Base-by-base conservation (phyloP, 768 basidiomycete species). In the Boletus insuetus region DNA sequence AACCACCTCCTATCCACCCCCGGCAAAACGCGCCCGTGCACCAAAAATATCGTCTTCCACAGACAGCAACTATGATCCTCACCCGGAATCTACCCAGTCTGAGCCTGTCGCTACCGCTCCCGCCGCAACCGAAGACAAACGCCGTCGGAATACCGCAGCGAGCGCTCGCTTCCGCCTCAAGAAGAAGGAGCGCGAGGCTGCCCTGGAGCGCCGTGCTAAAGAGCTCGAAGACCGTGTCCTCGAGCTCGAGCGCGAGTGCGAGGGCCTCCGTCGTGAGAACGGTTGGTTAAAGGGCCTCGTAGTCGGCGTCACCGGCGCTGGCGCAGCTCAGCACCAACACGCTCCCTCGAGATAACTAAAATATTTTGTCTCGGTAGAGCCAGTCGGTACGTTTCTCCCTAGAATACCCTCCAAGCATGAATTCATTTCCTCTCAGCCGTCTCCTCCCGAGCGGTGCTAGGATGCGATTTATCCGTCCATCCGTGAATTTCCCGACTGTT, bases 131-230 rank as follows among this genome's bases (percentile, higher is more conserved):
- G 94, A 96, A 71, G 94, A 96, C 73, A 96, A 96, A 69, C 86
- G 94, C n/a, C 81, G 93, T 54, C 78, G 94, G 44, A 97, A 97
- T 69, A 97, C 94, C 0, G 91, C 91, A 1, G 94, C 94, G 0
- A 92, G 89, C 50, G 94, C 94, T 32, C 89, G 94, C 9, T 97
- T 97, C 80, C 82, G 94, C 55, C 73, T 93, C 66, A 97, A 96
- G 81, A 97, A 97, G 80, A 97, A 97, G 77, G 92, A 95, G 73
- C 80, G 94, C 14, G 94, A 97, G 74, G 87, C 84, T 3, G 94
- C 94, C 16, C 77, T 96, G 20, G 94, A 96, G 73, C 81, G 79
- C 41, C 86, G 84, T 64, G 84, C 89, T 16, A 93, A 92, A 75
- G 92, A 95, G 66, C 79, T 96, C 16, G 89, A 93, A 67, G 75